These are phyloP conservation scores for Hirschioporus abietinus DNA, from an alignment of 768 basidiomycete species.

Conservation along the genomic window DNA sequence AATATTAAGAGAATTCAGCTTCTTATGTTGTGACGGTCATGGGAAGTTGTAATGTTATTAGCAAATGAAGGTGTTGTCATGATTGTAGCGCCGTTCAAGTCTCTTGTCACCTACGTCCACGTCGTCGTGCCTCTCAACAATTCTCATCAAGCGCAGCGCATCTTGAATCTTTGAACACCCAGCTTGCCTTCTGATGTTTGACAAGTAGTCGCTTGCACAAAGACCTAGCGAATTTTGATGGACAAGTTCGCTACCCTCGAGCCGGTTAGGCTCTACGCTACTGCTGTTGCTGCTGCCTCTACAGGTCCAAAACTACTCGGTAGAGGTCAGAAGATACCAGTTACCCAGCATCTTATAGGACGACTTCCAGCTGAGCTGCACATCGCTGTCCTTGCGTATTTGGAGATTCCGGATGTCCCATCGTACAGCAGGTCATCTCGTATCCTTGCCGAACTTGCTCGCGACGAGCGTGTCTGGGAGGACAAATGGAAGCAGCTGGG, in stretches of 20 bases:
- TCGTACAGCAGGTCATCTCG: slow-evolving; percentile 65
- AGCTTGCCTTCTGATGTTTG: neutral
- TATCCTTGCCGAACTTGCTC: slow-evolving; percentile 54
- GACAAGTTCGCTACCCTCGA: slow-evolving; percentile 86
- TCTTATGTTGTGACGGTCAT: too few relatives aligned
- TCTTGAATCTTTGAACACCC: neutral
- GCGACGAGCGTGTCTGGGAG: slow-evolving; percentile 80
- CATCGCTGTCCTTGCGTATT: slow-evolving; percentile 61
- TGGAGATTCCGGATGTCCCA: slow-evolving; percentile 79
- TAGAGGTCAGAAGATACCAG: slow-evolving; percentile 11
- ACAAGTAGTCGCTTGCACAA: neutral
- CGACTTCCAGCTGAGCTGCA: slow-evolving; percentile 76
- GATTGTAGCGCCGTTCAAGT: too few relatives aligned
- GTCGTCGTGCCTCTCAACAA: too few relatives aligned
- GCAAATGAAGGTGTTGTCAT: too few relatives aligned
- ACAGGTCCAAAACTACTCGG: slow-evolving; percentile 1
- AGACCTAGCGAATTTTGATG: slow-evolving; percentile 34
- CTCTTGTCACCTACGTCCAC: too few relatives aligned
- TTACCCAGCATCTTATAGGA: slow-evolving; percentile 48
- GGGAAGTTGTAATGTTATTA: too few relatives aligned
- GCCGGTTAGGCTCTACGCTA: slow-evolving; percentile 54
- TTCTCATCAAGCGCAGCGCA: neutral
- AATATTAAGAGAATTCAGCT: too few relatives aligned
- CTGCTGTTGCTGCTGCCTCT: slow-evolving; percentile 26
- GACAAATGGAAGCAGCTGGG: slow-evolving; percentile 60